phyloP scores from a whole-genome alignment of 164 flowering plant species.

The Vitis vinifera region ASM3070453v1 NC_081809.1:473501-474000 shows the following conservation, averaged over 20 bases:
- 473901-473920: slow-evolving; percentile 97
- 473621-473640: slow-evolving; percentile 4
- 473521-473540: slow-evolving; percentile 96
- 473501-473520: slow-evolving; percentile 86
- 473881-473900: slow-evolving; percentile 81
- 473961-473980: slow-evolving; percentile 89
- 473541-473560: slow-evolving; percentile 70
- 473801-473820: background rate
- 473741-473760: slow-evolving; percentile 69
- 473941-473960: slow-evolving; percentile 88
- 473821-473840: background rate
- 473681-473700: slow-evolving; percentile 98
- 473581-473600: background rate
- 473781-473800: slow-evolving; percentile 69
- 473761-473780: slow-evolving; percentile 70
- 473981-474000: slow-evolving; percentile 93
- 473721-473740: slow-evolving; percentile 82
- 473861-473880: slow-evolving; percentile 37
- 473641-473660: slow-evolving; percentile 21
- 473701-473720: slow-evolving; percentile 89
- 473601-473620: background rate
- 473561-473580: background rate
- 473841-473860: slow-evolving; percentile 21
- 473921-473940: slow-evolving; percentile 83
- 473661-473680: slow-evolving; percentile 63